A percentile compares a stretch with the other conserved stretches of the same genome.
Evolutionary conservation across 106 monocot species (phyloP).

Genomic region (Dioscorea zingiberensis): DNA sequence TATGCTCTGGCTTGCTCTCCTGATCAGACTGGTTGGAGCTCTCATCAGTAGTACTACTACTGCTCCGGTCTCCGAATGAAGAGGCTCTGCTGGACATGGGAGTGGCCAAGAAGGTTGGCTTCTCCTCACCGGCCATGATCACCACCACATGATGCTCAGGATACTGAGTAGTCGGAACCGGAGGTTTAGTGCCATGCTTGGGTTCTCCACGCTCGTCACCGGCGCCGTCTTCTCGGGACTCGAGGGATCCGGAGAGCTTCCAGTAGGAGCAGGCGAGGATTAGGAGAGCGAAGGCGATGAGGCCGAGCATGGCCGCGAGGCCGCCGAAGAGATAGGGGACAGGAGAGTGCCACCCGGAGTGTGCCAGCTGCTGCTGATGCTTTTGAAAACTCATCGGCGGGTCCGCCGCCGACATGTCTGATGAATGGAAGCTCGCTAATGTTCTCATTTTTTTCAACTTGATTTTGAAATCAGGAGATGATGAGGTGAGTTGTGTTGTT

Average conservation of each 20-base stretch:
- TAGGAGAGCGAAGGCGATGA: constrained; percentile 66
- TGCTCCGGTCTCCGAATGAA: constrained; percentile 25
- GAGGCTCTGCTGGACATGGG: constrained; percentile 48
- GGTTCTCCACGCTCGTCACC: neutral
- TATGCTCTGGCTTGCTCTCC: neutral
- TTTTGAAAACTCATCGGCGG: neutral
- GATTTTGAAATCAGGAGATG: too few relatives aligned
- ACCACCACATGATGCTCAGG: constrained; percentile 43
- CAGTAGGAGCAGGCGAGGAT: constrained; percentile 71
- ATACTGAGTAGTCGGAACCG: neutral
- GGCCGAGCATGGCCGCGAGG: constrained; percentile 59
- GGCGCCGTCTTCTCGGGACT: constrained; percentile 1
- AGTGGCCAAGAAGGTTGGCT: constrained; percentile 57
- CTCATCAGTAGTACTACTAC: neutral
- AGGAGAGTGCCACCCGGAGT: constrained; percentile 66
- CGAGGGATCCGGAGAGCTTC: constrained; percentile 58
- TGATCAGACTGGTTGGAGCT: neutral
- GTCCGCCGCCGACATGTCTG: constrained; percentile 1
- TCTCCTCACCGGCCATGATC: constrained; percentile 65
- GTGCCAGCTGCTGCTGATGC: neutral
- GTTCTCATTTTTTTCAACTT: constrained; percentile 20
- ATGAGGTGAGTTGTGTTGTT: neutral
- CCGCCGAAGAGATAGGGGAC: constrained; percentile 69
- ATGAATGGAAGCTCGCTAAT: constrained; percentile 13
- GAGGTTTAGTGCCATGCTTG: neutral